phyloP scores from a whole-genome alignment of 495 filamentous ascomycete species.

The Delitschia confertaspora region DNA sequence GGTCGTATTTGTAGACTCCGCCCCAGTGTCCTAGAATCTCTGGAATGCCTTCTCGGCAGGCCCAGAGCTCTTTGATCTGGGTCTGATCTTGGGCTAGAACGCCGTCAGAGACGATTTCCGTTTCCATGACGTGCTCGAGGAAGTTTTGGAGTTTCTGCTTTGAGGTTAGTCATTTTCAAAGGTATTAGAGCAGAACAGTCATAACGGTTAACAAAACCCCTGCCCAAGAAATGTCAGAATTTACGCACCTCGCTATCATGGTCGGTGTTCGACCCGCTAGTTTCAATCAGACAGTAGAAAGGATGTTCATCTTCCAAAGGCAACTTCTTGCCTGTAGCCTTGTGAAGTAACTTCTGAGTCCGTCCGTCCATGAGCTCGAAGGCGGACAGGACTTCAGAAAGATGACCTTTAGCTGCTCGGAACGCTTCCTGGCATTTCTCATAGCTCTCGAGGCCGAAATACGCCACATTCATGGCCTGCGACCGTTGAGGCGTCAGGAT shows the following conservation, averaged over 20 bases:
- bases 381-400: constrained; percentile 90
- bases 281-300: constrained; percentile 95
- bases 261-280: constrained; percentile 84
- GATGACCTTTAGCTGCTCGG: constrained; percentile 74
- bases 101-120: constrained; percentile 76
- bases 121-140: constrained; percentile 81
- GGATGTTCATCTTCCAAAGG: constrained; percentile 76
- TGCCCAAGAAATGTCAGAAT: not conserved
- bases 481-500: constrained; percentile 76
- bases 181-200: too few species aligned
- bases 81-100: constrained; percentile 88
- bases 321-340: constrained; percentile 63
- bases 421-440: constrained; percentile 78
- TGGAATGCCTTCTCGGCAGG: constrained; percentile 86
- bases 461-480: constrained; percentile 28
- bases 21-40: constrained; percentile 84
- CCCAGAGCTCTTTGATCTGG: constrained; percentile 76
- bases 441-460: constrained; percentile 42
- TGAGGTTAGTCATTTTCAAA: constrained; percentile 17
- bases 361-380: constrained; percentile 93
- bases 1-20: constrained; percentile 95
- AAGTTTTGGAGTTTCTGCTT: constrained; percentile 41
- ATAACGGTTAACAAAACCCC: too few species aligned
- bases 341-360: constrained; percentile 64
- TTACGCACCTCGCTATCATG: constrained; percentile 61